Conservation (phyloP, 495 filamentous ascomycete species). For the Xylaria bambusicola region DNA sequence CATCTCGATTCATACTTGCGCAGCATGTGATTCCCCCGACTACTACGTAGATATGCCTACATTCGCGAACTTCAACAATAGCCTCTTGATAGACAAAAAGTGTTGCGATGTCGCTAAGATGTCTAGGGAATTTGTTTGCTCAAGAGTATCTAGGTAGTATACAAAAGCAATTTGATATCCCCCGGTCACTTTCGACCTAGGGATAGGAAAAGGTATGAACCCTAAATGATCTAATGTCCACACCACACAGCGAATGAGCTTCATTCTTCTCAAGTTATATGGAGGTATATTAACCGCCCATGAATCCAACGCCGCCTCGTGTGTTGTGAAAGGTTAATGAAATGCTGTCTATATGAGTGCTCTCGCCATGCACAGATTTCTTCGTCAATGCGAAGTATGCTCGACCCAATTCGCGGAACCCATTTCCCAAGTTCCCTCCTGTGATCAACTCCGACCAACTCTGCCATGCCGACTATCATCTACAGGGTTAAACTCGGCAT, state of each 20-base stretch:
- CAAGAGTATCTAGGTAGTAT: background rate
- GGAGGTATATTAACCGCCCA: background rate
- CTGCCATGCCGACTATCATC: background rate
- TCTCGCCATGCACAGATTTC: background rate
- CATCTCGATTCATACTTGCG: too few relatives aligned
- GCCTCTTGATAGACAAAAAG: background rate
- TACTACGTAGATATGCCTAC: too few relatives aligned
- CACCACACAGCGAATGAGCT: background rate
- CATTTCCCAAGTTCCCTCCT: background rate
- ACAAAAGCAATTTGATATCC: background rate
- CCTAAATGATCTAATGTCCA: background rate
- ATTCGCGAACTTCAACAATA: too few relatives aligned
- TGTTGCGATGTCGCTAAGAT: background rate
- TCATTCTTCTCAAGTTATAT: background rate
- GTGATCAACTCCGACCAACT: too few relatives aligned
- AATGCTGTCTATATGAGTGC: slow-evolving; percentile 10
- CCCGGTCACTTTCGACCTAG: background rate
- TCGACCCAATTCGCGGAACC: background rate
- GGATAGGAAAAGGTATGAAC: background rate
- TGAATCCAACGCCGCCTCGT: slow-evolving; percentile 1
- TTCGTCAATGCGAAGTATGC: background rate
- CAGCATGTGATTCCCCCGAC: too few relatives aligned
- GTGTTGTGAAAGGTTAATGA: background rate
- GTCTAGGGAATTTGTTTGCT: background rate
- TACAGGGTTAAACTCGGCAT: background rate